Evolutionary conservation across 2,329 filamentous ascomycete genomes (phyloP).

Genomic region (Pseudogymnoascus sp.): DNA sequence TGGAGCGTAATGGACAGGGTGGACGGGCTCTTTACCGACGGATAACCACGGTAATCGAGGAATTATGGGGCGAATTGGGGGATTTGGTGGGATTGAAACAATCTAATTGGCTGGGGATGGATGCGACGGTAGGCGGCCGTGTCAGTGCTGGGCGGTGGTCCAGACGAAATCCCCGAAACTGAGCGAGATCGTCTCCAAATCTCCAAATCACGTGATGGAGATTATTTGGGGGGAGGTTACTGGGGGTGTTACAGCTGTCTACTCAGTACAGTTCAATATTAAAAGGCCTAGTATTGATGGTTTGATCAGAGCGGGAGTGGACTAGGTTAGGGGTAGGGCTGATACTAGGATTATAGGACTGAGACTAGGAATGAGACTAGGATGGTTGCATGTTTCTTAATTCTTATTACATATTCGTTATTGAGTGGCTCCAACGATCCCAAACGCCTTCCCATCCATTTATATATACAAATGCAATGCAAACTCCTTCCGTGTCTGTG

Average conservation of each 20-base stretch:
- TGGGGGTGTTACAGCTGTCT: background rate
- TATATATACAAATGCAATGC: background rate
- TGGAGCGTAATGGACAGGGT: background rate
- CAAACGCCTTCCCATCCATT: background rate
- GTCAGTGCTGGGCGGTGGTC: background rate
- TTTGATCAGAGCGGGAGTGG: background rate
- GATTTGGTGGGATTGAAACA: background rate
- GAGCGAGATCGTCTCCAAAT: constrained; percentile 1
- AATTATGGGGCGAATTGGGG: background rate
- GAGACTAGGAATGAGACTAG: background rate
- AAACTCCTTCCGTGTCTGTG: background rate
- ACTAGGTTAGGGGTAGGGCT: background rate
- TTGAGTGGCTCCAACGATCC: background rate
- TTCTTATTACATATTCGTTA: background rate
- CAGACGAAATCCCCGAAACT: background rate
- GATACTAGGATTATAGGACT: background rate
- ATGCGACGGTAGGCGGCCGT: background rate
- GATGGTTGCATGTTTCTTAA: background rate
- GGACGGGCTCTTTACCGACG: background rate
- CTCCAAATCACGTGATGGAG: background rate
- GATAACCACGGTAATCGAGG: constrained; percentile 3
- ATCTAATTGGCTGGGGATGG: background rate
- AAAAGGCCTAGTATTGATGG: background rate
- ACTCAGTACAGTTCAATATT: background rate
- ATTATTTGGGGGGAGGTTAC: background rate